phyloP scores from a whole-genome alignment of 2,329 filamentous ascomycete species.

The Ceratocystis lukuohia region DNA sequence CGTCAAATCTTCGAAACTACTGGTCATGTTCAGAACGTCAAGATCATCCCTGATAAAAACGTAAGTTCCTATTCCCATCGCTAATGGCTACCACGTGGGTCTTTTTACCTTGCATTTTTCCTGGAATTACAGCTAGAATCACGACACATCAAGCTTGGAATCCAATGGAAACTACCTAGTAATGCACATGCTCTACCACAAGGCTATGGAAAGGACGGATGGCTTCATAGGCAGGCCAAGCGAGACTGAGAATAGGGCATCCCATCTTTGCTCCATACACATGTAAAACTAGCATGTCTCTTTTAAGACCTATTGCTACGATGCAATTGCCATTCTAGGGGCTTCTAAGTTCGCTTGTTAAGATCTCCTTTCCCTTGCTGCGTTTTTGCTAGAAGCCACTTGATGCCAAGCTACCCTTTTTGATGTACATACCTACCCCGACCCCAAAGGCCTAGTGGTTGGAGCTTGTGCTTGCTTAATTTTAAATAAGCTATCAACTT shows the following conservation, averaged over 20 bases:
- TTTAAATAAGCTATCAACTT: neutral
- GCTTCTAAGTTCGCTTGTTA: neutral
- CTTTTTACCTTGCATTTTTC: neutral
- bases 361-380: neutral
- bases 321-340: neutral
- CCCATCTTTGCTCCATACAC: neutral
- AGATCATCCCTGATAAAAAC: slow-evolving; percentile 99
- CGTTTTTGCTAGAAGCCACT: neutral
- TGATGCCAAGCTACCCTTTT: neutral
- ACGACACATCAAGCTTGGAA: neutral
- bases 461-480: neutral
- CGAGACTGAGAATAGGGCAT: neutral
- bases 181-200: neutral
- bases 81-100: neutral
- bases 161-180: neutral
- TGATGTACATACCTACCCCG: neutral
- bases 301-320: neutral
- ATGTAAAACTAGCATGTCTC: neutral
- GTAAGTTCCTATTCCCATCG: slow-evolving; percentile 43
- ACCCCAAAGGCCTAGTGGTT: neutral
- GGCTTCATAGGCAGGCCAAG: neutral
- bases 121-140: neutral
- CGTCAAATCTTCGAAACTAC: slow-evolving; percentile 98
- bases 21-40: slow-evolving; percentile 94
- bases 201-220: neutral